Evolutionary conservation across 116 monocot genomes (phyloP), one percentile per base, ranked within the genome.

Genomic region (Phalaenopsis hybrid): DNA sequence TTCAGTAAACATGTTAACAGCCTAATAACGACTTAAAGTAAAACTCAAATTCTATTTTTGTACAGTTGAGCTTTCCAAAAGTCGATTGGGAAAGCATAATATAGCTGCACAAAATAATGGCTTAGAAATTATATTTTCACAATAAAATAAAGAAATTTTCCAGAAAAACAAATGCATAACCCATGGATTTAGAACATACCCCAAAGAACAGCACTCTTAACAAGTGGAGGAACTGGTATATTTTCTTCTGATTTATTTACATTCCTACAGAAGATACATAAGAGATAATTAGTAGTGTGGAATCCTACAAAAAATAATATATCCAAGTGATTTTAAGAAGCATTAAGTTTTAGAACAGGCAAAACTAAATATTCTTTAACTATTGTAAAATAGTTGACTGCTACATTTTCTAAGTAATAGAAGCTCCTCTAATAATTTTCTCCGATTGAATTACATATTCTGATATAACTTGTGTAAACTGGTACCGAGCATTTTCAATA

Each of bases 171-270:
- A 55, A 55, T 55, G 5, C 6, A 34, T 73, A 5, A 3, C 34
- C 16, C 41, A 43, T 73, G 41, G 41, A 73, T 44, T 75, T 45
- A 45, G 55, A 51, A 23, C 80, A 85, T 97, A 97, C 97, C 97
- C 97, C 97, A 89, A 65, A 89, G 89, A 75, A 55, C 85, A 44
- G 89, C 89, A 79, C 87, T 87, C 80, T 87, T 81, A 50, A 90
- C 49, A 23, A 90, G 85, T n/a, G 90, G 87, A 49, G 90, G 90
- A 75, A 90, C 75, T 59, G 90, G 90, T 81, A 90, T 81, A 61
- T 87, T 81, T 61, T 83, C 87, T 51, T 90, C 90, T 57, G 90
- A 90, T 85, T 85, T 90, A 48, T 83, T 83, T 17, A 90, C 87
- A 34, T 68, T 81, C 87, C 90, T 90, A 74, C 50, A 72, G 15